Percentiles rank a stretch among this genome's conserved stretches.
phyloP scores from a whole-genome alignment of 345 rosid species.

The Kernera saxatilis region DNA sequence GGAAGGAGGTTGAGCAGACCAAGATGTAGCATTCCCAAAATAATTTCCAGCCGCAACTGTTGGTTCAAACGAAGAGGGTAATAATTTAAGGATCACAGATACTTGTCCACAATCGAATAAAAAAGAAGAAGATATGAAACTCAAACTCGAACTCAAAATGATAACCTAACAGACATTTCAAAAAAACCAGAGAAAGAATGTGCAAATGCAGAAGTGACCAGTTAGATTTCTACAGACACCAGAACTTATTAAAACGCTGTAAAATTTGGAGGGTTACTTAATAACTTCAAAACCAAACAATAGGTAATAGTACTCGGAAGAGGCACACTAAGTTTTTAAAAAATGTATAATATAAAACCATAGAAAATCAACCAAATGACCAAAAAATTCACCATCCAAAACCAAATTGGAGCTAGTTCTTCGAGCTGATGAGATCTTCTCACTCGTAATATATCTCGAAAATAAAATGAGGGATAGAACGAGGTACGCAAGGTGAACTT shows the following conservation, averaged over 20 bases:
- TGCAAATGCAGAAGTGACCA: neutral
- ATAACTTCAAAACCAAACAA: neutral
- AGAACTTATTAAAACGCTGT: neutral
- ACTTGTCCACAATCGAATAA: neutral
- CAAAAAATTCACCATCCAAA: neutral
- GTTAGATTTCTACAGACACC: neutral
- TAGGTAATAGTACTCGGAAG: neutral
- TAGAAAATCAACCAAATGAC: neutral
- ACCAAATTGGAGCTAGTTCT: neutral
- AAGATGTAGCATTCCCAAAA: constrained; percentile 50
- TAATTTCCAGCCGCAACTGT: constrained; percentile 54
- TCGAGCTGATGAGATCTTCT: neutral
- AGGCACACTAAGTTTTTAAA: neutral
- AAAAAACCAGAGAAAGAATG: neutral
- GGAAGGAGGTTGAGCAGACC: constrained; percentile 66
- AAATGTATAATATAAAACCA: neutral
- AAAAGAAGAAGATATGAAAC: neutral
- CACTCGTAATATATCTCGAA: neutral
- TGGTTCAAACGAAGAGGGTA: constrained; percentile 3
- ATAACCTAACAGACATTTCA: neutral
- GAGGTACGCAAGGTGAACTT: neutral
- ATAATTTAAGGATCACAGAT: neutral
- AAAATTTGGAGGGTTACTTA: neutral
- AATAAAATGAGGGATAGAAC: neutral
- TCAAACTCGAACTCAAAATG: neutral